A percentile compares a stretch with the other conserved stretches of the same genome.
Evolutionary conservation across 2,329 filamentous ascomycete genomes (phyloP).

Genomic region (Aspergillus brasiliensis): DNA sequence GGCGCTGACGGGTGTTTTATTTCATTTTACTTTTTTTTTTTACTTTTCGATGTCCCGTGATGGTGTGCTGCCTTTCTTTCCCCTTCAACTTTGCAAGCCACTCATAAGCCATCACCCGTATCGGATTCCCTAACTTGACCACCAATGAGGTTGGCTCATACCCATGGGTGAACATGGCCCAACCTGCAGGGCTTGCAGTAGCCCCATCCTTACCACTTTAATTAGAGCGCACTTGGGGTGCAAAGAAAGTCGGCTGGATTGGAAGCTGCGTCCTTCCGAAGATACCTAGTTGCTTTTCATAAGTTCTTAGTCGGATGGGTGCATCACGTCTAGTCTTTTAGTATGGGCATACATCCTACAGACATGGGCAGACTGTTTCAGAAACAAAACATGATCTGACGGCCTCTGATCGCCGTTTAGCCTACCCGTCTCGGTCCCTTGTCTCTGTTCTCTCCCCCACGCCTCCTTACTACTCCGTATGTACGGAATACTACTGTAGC

Average conservation of each 20-base stretch:
- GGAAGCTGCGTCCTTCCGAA: background rate
- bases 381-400: too few relatives aligned
- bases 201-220: background rate
- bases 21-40: too few relatives aligned
- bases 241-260: background rate
- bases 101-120: background rate
- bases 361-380: too few relatives aligned
- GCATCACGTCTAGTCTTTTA: too few relatives aligned
- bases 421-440: too few relatives aligned
- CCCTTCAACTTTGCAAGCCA: background rate
- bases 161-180: background rate
- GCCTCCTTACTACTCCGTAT: too few relatives aligned
- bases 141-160: background rate
- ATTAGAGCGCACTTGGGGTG: background rate
- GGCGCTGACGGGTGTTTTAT: background rate
- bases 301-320: too few relatives aligned
- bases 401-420: too few relatives aligned
- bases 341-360: too few relatives aligned
- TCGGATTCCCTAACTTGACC: background rate
- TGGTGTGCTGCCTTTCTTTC: background rate
- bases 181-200: background rate
- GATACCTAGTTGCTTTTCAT: background rate
- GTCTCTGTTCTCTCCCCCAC: too few relatives aligned
- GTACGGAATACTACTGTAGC: too few relatives aligned
- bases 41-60: background rate